Base-by-base conservation (phyloP, 768 basidiomycete genomes). In the Amylocystis lapponica region DNA sequence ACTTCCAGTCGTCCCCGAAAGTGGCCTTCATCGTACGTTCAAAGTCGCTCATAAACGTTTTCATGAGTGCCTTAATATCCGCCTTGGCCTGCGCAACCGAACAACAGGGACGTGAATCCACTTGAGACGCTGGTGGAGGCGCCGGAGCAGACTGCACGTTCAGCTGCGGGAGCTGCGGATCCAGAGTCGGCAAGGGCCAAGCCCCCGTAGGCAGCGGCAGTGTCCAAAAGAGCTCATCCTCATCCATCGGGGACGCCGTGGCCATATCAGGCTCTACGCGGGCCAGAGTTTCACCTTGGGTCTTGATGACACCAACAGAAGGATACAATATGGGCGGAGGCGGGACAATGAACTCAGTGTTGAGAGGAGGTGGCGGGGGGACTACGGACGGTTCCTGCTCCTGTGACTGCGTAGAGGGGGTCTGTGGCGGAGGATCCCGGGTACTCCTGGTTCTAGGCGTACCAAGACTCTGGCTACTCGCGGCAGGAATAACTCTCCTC, bases 1-100 rank as follows among this genome's bases (percentile, higher is more conserved):
- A 14, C 36, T 19, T 40, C 51, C 50, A 56, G 16, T 47, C 50
- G 19, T 46, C 30, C 19, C 52, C 55, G 34, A 58, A 58, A 2
- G 51, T 34, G 39, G 39, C 44, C 13, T 30, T 39, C 49, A 55
- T 51, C 16, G 41, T 49, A 14, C 40, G 16, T 26, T 54, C 53
- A 34, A 54, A 45, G 23, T 57, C 49, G 12, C 23, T 34, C 25
- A 47, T 45, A 49, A 57, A 54, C 17, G 43, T 36, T 3, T 43
- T 43, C 36, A 50, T 43, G 11, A 53, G 44, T 20, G 25, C 40
- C 33, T 51, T 41, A 29, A 57, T 43, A 20, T 57, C 55, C 0
- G 41, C 47, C 36, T 56, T 56, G 26, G 36, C 44, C 26, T 47
- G 39, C 2, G 38, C 25, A 4, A 56, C 32, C 5, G 51, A 50